Evolutionary conservation across 2,329 filamentous ascomycete genomes (phyloP).

Genomic region (Thielaviopsis populi): DNA sequence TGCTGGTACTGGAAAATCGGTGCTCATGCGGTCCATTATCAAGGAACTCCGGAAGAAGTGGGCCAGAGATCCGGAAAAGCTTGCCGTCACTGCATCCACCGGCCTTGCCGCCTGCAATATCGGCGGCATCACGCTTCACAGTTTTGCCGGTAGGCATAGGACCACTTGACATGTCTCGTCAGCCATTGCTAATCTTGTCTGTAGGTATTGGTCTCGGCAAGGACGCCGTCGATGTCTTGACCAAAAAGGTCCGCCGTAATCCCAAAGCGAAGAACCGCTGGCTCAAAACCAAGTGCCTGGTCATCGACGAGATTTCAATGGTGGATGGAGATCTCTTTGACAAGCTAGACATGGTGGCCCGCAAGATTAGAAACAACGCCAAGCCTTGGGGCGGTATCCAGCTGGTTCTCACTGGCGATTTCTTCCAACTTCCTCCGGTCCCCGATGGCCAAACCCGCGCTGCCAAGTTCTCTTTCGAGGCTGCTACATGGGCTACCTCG

Average conservation of each 20-base stretch:
- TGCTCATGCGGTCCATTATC: slow-evolving; percentile 87
- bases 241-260: slow-evolving; percentile 85
- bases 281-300: slow-evolving; percentile 71
- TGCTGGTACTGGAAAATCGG: slow-evolving; percentile 92
- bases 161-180: neutral
- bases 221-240: slow-evolving; percentile 61
- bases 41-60: slow-evolving; percentile 63
- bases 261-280: slow-evolving; percentile 77
- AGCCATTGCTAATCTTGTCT: neutral
- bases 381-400: slow-evolving; percentile 93
- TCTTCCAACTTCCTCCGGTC: slow-evolving; percentile 92
- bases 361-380: slow-evolving; percentile 75
- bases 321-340: slow-evolving; percentile 95
- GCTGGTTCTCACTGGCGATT: slow-evolving; percentile 87
- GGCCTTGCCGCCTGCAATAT: slow-evolving; percentile 94
- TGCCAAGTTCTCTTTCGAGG: slow-evolving; percentile 85
- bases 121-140: slow-evolving; percentile 87
- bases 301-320: slow-evolving; percentile 97
- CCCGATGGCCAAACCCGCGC: slow-evolving; percentile 53
- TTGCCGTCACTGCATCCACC: slow-evolving; percentile 90
- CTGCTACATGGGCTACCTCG: slow-evolving; percentile 76
- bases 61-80: slow-evolving; percentile 58
- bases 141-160: slow-evolving; percentile 55
- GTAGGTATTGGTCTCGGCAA: slow-evolving; percentile 73
- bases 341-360: slow-evolving; percentile 79